phyloP scores from a whole-genome alignment of 306 rosid species.

The Ziziphus jujuba region DNA sequence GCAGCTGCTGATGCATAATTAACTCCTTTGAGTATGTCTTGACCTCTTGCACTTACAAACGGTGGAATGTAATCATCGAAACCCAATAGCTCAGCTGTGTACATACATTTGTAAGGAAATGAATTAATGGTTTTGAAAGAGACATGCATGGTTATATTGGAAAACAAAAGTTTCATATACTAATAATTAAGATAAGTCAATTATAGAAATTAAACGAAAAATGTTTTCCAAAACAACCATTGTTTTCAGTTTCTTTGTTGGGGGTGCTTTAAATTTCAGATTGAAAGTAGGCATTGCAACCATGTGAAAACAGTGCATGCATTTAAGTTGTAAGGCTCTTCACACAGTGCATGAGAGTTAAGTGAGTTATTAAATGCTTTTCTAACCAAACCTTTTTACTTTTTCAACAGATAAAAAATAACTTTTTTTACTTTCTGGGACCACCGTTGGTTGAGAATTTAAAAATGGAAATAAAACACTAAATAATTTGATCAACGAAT shows the following conservation, averaged over 20 bases:
- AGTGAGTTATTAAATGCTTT: not conserved
- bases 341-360: slow-evolving; percentile 16
- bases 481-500: not conserved
- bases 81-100: slow-evolving; percentile 79
- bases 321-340: not conserved
- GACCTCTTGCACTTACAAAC: slow-evolving; percentile 55
- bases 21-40: slow-evolving; percentile 66
- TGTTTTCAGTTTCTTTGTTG: too few relatives aligned
- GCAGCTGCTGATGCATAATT: slow-evolving; percentile 99
- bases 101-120: not conserved
- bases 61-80: slow-evolving; percentile 73
- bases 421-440: not conserved
- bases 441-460: not conserved
- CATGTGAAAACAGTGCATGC: slow-evolving; percentile 24
- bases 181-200: too few relatives aligned
- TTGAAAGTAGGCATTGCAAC: slow-evolving; percentile 20
- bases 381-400: not conserved
- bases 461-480: not conserved
- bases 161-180: too few relatives aligned
- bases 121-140: not conserved
- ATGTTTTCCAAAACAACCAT: too few relatives aligned
- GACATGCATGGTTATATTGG: too few relatives aligned
- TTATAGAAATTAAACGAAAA: too few relatives aligned
- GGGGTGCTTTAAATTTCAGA: not conserved
- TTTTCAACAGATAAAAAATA: too few relatives aligned